Evolutionary conservation across 2,329 filamentous ascomycete species (phyloP).

Genomic region (Amauroascus verrucosus): DNA sequence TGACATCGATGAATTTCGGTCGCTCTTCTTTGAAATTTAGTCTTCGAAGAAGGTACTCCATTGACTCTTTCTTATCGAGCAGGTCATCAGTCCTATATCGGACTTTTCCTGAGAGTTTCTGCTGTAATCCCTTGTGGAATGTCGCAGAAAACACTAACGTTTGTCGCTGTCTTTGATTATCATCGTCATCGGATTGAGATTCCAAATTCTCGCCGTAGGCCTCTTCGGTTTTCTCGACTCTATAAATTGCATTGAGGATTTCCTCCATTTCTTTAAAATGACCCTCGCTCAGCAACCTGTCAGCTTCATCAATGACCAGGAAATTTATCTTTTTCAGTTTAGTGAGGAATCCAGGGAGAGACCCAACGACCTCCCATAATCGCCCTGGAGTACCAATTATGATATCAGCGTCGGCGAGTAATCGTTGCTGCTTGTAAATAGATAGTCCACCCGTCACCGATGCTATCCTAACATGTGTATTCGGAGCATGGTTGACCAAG

Average conservation of each 20-base stretch:
- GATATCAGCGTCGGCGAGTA: slow-evolving; percentile 74
- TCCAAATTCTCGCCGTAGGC: slow-evolving; percentile 24
- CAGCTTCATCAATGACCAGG: slow-evolving; percentile 86
- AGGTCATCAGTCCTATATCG: slow-evolving; percentile 49
- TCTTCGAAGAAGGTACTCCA: slow-evolving; percentile 86
- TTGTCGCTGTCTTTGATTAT: slow-evolving; percentile 47
- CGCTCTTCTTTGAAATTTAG: slow-evolving; percentile 75
- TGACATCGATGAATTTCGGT: slow-evolving; percentile 86
- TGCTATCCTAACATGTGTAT: slow-evolving; percentile 54
- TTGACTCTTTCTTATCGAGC: slow-evolving; percentile 64
- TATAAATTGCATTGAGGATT: slow-evolving; percentile 71
- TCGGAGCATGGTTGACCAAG: slow-evolving; percentile 58
- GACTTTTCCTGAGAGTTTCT: slow-evolving; percentile 73
- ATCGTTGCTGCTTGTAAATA: slow-evolving; percentile 85
- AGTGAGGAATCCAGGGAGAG: slow-evolving; percentile 56
- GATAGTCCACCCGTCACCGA: slow-evolving; percentile 87
- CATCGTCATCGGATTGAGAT: slow-evolving; percentile 32
- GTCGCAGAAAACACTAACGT: slow-evolving; percentile 96
- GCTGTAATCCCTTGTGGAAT: slow-evolving; percentile 81
- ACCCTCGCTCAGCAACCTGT: slow-evolving; percentile 80
- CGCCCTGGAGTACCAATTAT: slow-evolving; percentile 89
- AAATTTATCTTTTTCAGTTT: slow-evolving; percentile 67
- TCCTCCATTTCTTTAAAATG: slow-evolving; percentile 92
- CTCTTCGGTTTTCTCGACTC: slow-evolving; percentile 42
- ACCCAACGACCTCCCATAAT: slow-evolving; percentile 85